Evolutionary conservation across 108 stramenopile species (phyloP), one percentile per base, ranked within the genome.

Genomic region (Pseudonitzschia delicatissima): DNA sequence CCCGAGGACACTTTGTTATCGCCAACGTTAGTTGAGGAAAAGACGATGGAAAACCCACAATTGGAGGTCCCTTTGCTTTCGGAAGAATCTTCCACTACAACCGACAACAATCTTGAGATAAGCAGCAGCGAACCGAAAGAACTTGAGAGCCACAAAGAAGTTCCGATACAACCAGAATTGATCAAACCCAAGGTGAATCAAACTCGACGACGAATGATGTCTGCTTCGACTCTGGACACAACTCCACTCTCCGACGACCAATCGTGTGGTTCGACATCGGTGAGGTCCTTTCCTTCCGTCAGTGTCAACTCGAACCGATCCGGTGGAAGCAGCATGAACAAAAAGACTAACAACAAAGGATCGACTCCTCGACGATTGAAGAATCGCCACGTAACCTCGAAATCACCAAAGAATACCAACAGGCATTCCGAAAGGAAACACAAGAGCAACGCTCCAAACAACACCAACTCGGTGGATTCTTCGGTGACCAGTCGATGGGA

Each of bases 211-310:
- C 73, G 79, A 51, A 60, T 65, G 26, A 35, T 45, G 31, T 81
- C 80, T 23, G 66, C 32, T 27, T 76, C 72, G 32, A 77, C 80
- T 8, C 20, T 67, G 27, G 80, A 76, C 27, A 81, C 80, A 12
- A 69, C 62, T 13, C 18, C 71, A 1, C 47, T 71, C 51, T 71
- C 68, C 15, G 80, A 80, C 63, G 79, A 80, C 52, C 45, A 42
- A 17, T 80, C 79, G 2, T 80, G 70, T 35, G 73, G 52, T 4
- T 71, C 79, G 1, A 39, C 60, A 15, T 78, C 77, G 15, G 71
- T 69, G 13, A 47, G 60, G 7, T 77, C 76, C 0, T 34, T 31
- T 21, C 23, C 58, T n/a, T 76, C 75, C 3, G 62, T 61, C 0
- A 40, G 53, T 40, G 62, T 57, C 2, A 42, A 49, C 34, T 55